phyloP scores from a whole-genome alignment of 169 alveolate genomes.

The Plasmodium fragile region DNA sequence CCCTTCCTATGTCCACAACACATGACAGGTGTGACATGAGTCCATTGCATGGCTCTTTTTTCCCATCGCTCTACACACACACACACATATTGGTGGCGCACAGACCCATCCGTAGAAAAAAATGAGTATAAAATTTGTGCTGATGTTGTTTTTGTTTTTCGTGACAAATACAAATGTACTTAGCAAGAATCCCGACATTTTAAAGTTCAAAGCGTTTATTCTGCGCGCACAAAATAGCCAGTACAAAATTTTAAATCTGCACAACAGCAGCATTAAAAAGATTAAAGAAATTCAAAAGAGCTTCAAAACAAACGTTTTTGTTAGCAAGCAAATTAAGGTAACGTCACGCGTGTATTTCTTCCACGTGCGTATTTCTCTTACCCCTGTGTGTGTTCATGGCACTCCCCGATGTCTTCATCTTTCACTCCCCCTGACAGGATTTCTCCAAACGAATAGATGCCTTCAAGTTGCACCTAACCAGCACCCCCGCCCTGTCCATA shows the following conservation, averaged over 20 bases:
- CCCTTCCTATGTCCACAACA: not conserved
- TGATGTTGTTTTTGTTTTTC: not conserved
- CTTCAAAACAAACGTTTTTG: not conserved
- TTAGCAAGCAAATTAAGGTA: slow-evolving; percentile 13
- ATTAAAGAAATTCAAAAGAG: slow-evolving; percentile 25
- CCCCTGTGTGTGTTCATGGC: not conserved
- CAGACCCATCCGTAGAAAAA: not conserved
- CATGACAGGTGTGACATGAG: not conserved
- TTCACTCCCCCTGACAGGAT: not conserved
- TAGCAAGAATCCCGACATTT: slow-evolving; percentile 6
- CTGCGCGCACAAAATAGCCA: not conserved
- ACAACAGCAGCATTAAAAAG: not conserved
- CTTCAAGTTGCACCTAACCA: not conserved
- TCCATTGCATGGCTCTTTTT: not conserved
- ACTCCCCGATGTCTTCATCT: not conserved
- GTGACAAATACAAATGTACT: slow-evolving; percentile 6
- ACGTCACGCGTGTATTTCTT: not conserved
- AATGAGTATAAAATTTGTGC: not conserved
- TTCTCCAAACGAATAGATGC: not conserved
- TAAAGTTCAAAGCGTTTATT: slow-evolving; percentile 32
- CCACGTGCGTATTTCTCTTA: not conserved
- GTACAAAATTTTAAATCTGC: not conserved
- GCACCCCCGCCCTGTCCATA: not conserved
- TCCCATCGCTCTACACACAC: not conserved
- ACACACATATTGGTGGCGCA: not conserved